Evolutionary conservation across 805 yeast genomes (phyloP), one percentile per base, ranked within the genome.

Genomic region (Brettanomyces sp.): DNA sequence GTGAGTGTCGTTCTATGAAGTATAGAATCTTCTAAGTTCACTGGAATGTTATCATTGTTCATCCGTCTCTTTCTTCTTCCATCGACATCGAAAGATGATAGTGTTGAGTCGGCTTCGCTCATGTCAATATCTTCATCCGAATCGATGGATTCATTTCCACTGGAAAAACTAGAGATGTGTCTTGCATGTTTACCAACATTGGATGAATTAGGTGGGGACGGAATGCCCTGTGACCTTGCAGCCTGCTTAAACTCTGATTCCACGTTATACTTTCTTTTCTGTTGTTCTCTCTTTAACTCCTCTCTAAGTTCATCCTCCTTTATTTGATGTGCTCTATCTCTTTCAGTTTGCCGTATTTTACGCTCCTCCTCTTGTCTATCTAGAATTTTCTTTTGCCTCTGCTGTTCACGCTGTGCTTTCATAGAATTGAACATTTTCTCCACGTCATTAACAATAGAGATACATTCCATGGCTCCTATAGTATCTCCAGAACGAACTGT

Each of bases 391-490:
- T 8, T 45, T 45, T 22, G 47, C 43, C 32, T 45, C 49, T 48
- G 45, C 44, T 39, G 47, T 43, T 33, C 42, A 13, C 53, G 49
- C 30, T 51, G 54, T 11, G 45, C 32, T 44, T 72, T 65, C 63
- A 75, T 69, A 0, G 78, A 73, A 41, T 79, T 82, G 58, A 80
- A 82, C 88, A 83, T 83, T 52, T 79, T 74, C 55, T 82, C 89
- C 63, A 83, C 80, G 52, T 82, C 89, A 48, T 72, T 72, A 28
- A 83, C 77, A 30, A 81, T 80, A 0, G 79, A 77, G 45, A 82
- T 67, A 52, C 87, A 82, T 56, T 83, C 88, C 63, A 77, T 73
- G 46, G 80, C 78, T 11, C 75, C 75, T 38, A 75, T 73, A 18
- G 73, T 69, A 54, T 82, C 85, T 33, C 76, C 74, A 13, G 64